Evolutionary conservation across 2,329 filamentous ascomycete genomes (phyloP).

Genomic region (Cordyceps cateniannulata): DNA sequence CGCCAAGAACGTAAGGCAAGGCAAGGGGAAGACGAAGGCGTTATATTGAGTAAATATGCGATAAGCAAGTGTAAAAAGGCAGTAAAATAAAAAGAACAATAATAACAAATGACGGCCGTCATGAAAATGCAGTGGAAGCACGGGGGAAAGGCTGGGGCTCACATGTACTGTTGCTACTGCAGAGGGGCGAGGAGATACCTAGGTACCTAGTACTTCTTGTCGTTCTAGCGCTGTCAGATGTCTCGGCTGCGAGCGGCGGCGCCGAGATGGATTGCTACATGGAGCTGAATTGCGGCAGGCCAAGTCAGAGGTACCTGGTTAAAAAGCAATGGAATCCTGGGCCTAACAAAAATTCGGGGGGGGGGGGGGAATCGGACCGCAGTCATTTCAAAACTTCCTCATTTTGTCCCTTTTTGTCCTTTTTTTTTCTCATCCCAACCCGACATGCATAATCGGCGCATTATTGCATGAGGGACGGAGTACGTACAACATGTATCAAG

Average conservation of each 20-base stretch:
- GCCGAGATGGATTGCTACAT: not conserved
- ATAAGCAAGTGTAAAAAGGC: not conserved
- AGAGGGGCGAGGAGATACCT: not conserved
- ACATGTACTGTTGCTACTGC: no score
- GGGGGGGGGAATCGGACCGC: no score
- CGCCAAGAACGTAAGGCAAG: not conserved
- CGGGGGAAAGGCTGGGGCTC: not conserved
- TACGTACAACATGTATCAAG: not conserved
- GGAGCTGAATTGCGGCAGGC: not conserved
- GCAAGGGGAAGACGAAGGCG: not conserved
- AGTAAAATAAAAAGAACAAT: no score
- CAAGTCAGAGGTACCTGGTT: not conserved
- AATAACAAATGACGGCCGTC: not conserved
- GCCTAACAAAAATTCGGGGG: not conserved
- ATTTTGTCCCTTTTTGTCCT: not conserved
- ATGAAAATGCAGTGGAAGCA: not conserved
- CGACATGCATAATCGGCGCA: not conserved
- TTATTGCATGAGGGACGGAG: not conserved
- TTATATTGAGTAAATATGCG: no score
- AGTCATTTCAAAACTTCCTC: no score
- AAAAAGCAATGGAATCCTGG: not conserved
- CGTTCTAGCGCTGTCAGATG: not conserved
- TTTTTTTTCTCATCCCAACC: not conserved
- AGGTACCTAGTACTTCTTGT: not conserved
- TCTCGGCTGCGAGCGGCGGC: constrained; percentile 1